Base-by-base conservation (phyloP, 2,329 filamentous ascomycete genomes). In the Pseudogymnoascus pannorum region DNA sequence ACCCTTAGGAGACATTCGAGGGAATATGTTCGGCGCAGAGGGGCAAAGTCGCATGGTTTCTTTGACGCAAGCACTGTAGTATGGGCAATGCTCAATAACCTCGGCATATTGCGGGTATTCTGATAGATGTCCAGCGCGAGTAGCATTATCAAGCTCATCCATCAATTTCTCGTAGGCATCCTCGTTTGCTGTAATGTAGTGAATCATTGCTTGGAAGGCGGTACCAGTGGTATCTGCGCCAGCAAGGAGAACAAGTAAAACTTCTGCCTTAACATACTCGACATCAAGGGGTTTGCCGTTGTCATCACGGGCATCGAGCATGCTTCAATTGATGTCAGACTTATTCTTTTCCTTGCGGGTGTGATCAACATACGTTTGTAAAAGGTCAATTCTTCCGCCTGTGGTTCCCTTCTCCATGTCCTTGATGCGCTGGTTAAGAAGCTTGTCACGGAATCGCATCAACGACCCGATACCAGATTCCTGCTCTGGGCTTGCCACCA, bases 361-460 rank as follows among this genome's bases (percentile, higher is more conserved):
- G 59, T 16, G 59, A 16, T 26, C 8, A 36, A 63, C 68, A 61
- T 63, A 79, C 68, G 78, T 82, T 66, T 85, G 81, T 4, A 86
- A 72, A 0, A 85, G 72, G 66, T 85, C 82, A 20, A 78, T 72
- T 4, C 78, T 75, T 1, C 74, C 75, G 5, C 71, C 67, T 0
- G 75, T 72, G 8, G 77, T 79, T 1, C 77, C 79, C 4, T 72
- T 68, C 58, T 78, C 73, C 18, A 83, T 74, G 59, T 82, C 79
- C 24, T 74, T 69, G 22, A 77, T 70, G 0, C 82, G 75, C 64
- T 82, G 71, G 20, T 71, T 67, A 61, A 85, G 77, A 2, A 85
- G 74, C 24, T 75, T 74, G 65, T 85, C 82, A 3, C 81, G 78
- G 69, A 84, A 84, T 7, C 79, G 74, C 80, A 85, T 84, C 61